Base-by-base conservation (phyloP, 139 green algal species). In the Protoeuglena noctilucae region DNA sequence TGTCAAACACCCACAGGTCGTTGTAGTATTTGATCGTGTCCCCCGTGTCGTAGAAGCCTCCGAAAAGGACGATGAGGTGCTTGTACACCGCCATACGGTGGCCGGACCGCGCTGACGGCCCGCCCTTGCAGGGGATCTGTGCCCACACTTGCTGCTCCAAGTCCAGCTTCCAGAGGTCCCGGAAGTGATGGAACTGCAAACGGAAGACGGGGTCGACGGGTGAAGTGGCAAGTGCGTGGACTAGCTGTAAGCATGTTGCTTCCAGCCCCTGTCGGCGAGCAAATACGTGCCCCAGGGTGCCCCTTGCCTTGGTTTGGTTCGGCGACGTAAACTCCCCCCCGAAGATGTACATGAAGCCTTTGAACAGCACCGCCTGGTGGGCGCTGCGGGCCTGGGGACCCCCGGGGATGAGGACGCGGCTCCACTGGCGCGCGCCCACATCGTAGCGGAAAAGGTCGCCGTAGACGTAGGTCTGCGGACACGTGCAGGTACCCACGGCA, bases 241-340 rank as follows among this genome's bases (percentile, higher is more conserved):
- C 14, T 7, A 56, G 28, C 19, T 21, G 50, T 6, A 22, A 12
- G 9, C 47, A 53, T 9, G 9, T 28, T 12, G 24, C 47, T 53
- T 9, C 47, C 47, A 9, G 12, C 14, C 24, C 24, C 47, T 53
- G 23, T 53, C 47, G 12, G 12, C 9, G 9, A 45, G 34, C 12
- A 24, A 53, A 12, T 53, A 31, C 12, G 12, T 12, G 12, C 12
- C 12, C 22, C 47, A 9, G 24, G 24, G 12, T 16, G 12, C 23
- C 47, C 9, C 51, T 78, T 78, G 27, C 52, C 3, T 53, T 66
- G 54, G 53, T 63, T 48, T 66, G 73, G 40, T 80, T 81, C 3
- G 76, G 81, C 0, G 73, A 88, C 6, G 86, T 95, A 62, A 97
- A 90, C 71, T 98, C 90, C 1, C 90, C 90, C 2, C 88, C 88